These are phyloP conservation scores for Lactarius deliciosus DNA, from an alignment of 768 basidiomycete genomes.

Conservation along the genomic window DNA sequence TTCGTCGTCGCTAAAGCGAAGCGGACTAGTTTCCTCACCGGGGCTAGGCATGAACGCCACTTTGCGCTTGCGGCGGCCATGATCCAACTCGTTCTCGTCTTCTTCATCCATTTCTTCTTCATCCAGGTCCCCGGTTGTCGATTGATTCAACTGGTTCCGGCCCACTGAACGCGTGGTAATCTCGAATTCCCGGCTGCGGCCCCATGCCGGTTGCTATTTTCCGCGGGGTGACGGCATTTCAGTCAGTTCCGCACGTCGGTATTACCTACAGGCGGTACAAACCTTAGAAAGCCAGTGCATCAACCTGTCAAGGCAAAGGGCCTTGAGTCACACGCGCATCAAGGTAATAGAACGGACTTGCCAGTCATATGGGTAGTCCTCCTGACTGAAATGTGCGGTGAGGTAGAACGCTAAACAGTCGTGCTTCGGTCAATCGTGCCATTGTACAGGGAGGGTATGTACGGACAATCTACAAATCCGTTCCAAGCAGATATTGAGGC, in stretches of 20 bases:
- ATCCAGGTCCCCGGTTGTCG: conserved; percentile 73
- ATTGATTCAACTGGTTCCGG: conserved; percentile 61
- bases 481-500: conserved; percentile 86
- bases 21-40: conserved; percentile 45
- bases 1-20: conserved; percentile 18
- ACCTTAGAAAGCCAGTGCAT: conserved; percentile 91
- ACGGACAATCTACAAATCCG: conserved; percentile 82
- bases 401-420: conserved; percentile 69
- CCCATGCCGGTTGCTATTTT: conserved; percentile 85
- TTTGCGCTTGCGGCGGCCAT: conserved; percentile 72
- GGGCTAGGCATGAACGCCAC: conserved; percentile 86
- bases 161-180: conserved; percentile 77
- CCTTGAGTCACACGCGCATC: conserved; percentile 16
- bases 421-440: conserved; percentile 24
- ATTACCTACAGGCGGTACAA: conserved; percentile 27
- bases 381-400: conserved; percentile 85
- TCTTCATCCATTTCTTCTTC: conserved; percentile 65
- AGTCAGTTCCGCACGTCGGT: conserved; percentile 1
- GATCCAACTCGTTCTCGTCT: conserved; percentile 59
- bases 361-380: conserved; percentile 88
- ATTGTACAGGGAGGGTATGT: not conserved
- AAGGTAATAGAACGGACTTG: conserved; percentile 35
- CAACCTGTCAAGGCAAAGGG: conserved; percentile 49
- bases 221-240: conserved; percentile 15
- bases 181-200: conserved; percentile 84